Evolutionary conservation across 495 filamentous ascomycete genomes (phyloP), one percentile per base, ranked within the genome.

Genomic region (Penicillium roqueforti): DNA sequence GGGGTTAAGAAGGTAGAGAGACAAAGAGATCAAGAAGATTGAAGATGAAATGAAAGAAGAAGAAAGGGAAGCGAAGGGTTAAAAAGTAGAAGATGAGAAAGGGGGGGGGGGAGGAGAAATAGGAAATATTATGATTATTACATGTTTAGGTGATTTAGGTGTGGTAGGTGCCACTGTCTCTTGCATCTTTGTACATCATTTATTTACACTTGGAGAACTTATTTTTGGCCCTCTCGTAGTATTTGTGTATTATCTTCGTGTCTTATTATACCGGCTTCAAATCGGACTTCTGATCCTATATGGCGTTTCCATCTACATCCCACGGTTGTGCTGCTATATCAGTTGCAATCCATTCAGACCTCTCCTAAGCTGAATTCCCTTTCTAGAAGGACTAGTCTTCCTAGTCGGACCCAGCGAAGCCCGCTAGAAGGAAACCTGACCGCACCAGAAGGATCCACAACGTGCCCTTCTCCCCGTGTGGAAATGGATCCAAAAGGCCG

Each of bases 401-500:
- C 51, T 60, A 65, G 63, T 60, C 38, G 53, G 56, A 48, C 54
- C 64, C 64, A 65, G 57, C 47, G 59, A 62, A 67, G 61, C 52
- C 53, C 60, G 60, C 63, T 63, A 67, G 63, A 65, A 68, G 57
- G 60, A 67, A 67, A 63, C 59, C 31, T 58, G 64, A 59, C 60
- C 55, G 66, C 68, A 63, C 66, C 62, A 72, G 66, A 72, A 66
- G 69, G 70, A 58, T 70, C 70, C 70, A 71, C 70, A 66, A 65
- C 64, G 61, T 71, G 61, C 60, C 34, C 54, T 63, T 68, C 61
- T 56, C 66, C 60, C 66, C 66, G 60, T 69, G 65, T 60, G 58
- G 45, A 32, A 54, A 63, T 70, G 68, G 70, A 68, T 65, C 60
- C 59, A 43, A 60, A 51, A 59, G 41, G 69, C 58, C 65, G 71